phyloP scores from a whole-genome alignment of 2,329 filamentous ascomycete species.

The Phaeophleospora eucalypticola region DNA sequence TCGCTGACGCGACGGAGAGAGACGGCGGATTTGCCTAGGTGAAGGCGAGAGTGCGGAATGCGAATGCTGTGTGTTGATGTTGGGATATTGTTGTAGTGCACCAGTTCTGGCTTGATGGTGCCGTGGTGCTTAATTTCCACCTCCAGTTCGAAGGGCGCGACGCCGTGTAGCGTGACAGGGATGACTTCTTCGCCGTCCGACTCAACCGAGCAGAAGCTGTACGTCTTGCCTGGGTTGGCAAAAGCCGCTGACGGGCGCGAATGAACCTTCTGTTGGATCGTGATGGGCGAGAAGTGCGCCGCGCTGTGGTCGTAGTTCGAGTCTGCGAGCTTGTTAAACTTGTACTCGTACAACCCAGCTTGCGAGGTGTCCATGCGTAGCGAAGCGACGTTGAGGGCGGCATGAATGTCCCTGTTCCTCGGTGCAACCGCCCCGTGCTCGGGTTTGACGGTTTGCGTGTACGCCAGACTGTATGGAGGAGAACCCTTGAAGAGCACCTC shows the following conservation, averaged over 20 bases:
- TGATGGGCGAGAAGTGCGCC: conserved; percentile 60
- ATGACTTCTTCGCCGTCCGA: conserved; percentile 75
- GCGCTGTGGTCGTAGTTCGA: conserved; percentile 75
- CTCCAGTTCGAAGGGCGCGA: conserved; percentile 84
- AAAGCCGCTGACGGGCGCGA: conserved; percentile 79
- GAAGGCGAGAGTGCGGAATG: conserved; percentile 78
- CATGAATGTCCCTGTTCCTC: conserved; percentile 69
- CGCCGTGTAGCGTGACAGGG: conserved; percentile 76
- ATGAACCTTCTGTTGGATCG: conserved; percentile 78
- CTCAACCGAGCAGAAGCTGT: conserved; percentile 91
- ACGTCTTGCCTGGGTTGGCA: conserved; percentile 80
- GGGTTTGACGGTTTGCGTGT: conserved; percentile 71
- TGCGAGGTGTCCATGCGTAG: conserved; percentile 82
- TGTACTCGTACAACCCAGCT: conserved; percentile 80
- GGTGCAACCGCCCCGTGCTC: conserved; percentile 59
- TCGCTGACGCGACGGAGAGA: conserved; percentile 88
- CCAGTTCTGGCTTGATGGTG: conserved; percentile 71
- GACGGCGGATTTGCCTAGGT: conserved; percentile 83
- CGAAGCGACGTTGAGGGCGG: conserved; percentile 69
- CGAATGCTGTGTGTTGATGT: conserved; percentile 71
- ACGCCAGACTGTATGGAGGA: conserved; percentile 77
- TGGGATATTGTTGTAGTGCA: conserved; percentile 75
- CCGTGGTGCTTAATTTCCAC: conserved; percentile 91
- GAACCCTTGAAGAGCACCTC: conserved; percentile 74
- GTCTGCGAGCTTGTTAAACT: conserved; percentile 77